Evolutionary conservation across 1,284 basidiomycete genomes (phyloP), one percentile per base, ranked within the genome.

Genomic region (Cryptococcus hybrid): DNA sequence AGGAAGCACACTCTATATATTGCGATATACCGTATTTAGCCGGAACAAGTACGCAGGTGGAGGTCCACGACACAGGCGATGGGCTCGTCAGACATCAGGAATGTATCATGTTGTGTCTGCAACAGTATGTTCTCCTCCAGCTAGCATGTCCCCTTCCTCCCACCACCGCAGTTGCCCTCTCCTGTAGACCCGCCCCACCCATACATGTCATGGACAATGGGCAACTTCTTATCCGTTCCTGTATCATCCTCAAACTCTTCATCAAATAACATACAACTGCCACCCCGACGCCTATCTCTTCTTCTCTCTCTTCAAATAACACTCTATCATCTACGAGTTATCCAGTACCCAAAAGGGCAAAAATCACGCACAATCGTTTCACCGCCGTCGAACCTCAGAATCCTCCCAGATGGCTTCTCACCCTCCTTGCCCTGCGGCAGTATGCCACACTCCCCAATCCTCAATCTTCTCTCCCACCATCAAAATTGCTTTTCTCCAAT

Each of bases 401-500:
- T 49, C 47, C 2, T 38, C 49, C 15, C 36, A 48, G 13, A 49
- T 49, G 43, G 15, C 51, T 18, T 45, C 55, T 40, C 46, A 49
- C 5, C 58, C 18, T 18, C 18, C 82, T 81, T 7, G 80, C 86
- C 46, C 76, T 93, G 47, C 83, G 85, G 52, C 76, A 78, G 13
- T 89, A 89, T 65, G 89, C 88, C 0, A 75, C 78, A 47, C 79
- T 80, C 51, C 57, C 66, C 1, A 75, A 82, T 51, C 86, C 86
- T 1, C 64, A 79, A 2, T 77, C 69, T 0, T 62, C 70, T 1
- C 75, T 92, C 5, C 85, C 89, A 0, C 66, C 82, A 0, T 83
- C 85, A 0, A 70, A 88, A 35, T 81, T 87, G 13, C 85, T 92
- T 61, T 76, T 82, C n/a, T 80, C 84, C 60, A 85, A 84, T 9